Percentiles rank a stretch among this genome's conserved stretches.
These are phyloP conservation scores for Barnettozyma hawaiiensis DNA, from an alignment of 1,139 yeast species.

Conservation along the genomic window DNA sequence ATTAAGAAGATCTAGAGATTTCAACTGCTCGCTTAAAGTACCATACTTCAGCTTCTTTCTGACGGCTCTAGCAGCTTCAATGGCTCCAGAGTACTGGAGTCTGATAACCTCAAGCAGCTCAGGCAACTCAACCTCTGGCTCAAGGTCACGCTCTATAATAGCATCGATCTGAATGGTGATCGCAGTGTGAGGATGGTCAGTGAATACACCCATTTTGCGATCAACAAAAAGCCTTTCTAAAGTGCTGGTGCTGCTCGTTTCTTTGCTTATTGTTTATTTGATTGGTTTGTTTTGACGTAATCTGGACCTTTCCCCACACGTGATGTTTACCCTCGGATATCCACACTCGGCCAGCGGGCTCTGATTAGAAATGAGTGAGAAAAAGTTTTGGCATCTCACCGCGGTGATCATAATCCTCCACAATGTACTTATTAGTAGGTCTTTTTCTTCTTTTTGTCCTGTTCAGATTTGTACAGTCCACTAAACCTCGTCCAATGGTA, in stretches of 20 bases:
- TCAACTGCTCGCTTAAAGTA: conserved; percentile 46
- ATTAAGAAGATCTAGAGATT: conserved; percentile 69
- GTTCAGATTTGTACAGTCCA: conserved; percentile 2
- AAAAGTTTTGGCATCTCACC: too few species aligned
- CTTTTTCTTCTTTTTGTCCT: conserved; percentile 3
- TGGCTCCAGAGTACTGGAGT: conserved; percentile 38
- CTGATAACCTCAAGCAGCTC: conserved; percentile 30
- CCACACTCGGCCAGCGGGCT: background rate
- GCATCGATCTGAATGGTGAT: conserved; percentile 48
- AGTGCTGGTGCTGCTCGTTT: too few species aligned
- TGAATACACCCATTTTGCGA: conserved; percentile 48
- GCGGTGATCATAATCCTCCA: too few species aligned
- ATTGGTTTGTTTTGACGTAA: too few species aligned
- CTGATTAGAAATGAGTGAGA: background rate
- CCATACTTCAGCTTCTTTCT: conserved; percentile 90
- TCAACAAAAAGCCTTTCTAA: too few species aligned
- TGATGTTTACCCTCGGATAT: background rate
- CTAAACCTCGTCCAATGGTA: conserved; percentile 25
- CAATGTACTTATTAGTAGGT: background rate
- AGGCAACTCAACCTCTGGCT: conserved; percentile 38
- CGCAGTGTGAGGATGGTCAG: conserved; percentile 49
- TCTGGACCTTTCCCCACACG: too few species aligned
- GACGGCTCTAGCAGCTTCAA: conserved; percentile 86
- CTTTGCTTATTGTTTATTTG: too few species aligned
- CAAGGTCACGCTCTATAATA: conserved; percentile 37